Percentiles rank a stretch among this genome's conserved stretches.
phyloP scores from a whole-genome alignment of 2,329 filamentous ascomycete species.

The Fusarium nelsonii region DNA sequence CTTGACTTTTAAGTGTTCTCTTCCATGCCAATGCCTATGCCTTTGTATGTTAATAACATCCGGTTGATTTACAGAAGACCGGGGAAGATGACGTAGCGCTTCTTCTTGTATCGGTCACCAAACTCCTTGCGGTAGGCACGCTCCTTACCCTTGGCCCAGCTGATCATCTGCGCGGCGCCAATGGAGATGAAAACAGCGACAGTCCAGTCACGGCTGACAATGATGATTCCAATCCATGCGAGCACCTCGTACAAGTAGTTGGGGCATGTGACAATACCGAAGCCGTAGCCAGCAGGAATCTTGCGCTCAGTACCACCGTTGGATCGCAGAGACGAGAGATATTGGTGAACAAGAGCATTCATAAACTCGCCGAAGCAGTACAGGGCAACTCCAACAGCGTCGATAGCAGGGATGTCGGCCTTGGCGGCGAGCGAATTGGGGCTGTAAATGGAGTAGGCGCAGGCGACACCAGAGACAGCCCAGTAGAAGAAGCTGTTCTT shows the following conservation, averaged over 20 bases:
- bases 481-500: slow-evolving; percentile 98
- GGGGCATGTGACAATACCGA: slow-evolving; percentile 89
- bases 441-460: slow-evolving; percentile 87
- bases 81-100: slow-evolving; percentile 86
- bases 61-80: slow-evolving; percentile 71
- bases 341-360: slow-evolving; percentile 84
- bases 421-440: slow-evolving; percentile 77
- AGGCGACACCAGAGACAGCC: slow-evolving; percentile 81
- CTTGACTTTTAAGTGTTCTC: background rate
- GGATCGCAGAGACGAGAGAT: slow-evolving; percentile 81
- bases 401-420: slow-evolving; percentile 62
- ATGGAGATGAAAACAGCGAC: slow-evolving; percentile 81
- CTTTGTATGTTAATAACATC: background rate
- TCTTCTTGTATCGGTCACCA: slow-evolving; percentile 93
- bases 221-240: slow-evolving; percentile 85
- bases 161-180: slow-evolving; percentile 82
- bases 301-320: slow-evolving; percentile 86
- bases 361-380: slow-evolving; percentile 82
- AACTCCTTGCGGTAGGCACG: slow-evolving; percentile 89
- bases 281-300: slow-evolving; percentile 88
- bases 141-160: slow-evolving; percentile 95
- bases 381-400: slow-evolving; percentile 76
- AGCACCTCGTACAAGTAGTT: slow-evolving; percentile 97
- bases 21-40: background rate
- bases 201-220: slow-evolving; percentile 83